Evolutionary conservation across 306 rosid genomes (phyloP), one percentile per base, ranked within the genome.

Genomic region (Spatholobus suberectus): DNA sequence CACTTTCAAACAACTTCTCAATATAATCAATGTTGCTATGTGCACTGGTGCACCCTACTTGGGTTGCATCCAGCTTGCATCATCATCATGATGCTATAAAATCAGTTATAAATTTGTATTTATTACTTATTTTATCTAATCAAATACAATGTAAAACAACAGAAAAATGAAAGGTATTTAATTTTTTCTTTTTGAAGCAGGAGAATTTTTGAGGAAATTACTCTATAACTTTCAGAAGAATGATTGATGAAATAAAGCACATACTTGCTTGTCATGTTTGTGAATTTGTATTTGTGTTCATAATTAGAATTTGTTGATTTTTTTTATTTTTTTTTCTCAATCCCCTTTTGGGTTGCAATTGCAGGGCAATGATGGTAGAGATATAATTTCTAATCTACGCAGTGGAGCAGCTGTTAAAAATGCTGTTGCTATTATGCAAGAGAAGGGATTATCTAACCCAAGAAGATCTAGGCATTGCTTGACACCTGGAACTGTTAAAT

Each of bases 401-500:
- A 93, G 83, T 89, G 97, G 97, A 38, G 91, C 85, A 46, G 93
- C 97, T 46, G 94, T 75, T 66, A 87, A 88, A 88, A 90, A 86
- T 75, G 97, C 97, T 70, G 81, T 91, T 71, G 89, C 93, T 68
- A 80, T 87, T 66, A 93, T 93, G 96, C 91, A 85, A 80, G 96
- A 87, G 71, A 83, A 88, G 79, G 94, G 97, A 12, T 78, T 93
- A 52, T 86, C 90, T 49, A 90, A 86, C 71, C 86, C 83, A 34
- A 88, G 91, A 86, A 89, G 88, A 76, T 86, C 94, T 51, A 87
- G 93, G 86, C 97, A 90, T 83, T 79, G 87, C 3, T 85, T 93
- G 90, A 91, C 97, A 10, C 93, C 96, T 55, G 97, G 97, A 80
- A 93, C 97, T 75, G 96, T 91, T 32, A 93, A 93, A 70, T 93